Percentiles rank a stretch among this genome's conserved stretches.
Conservation (phyloP, 176 grass and related monocot species). For the Eragrostis nindensis region DNA sequence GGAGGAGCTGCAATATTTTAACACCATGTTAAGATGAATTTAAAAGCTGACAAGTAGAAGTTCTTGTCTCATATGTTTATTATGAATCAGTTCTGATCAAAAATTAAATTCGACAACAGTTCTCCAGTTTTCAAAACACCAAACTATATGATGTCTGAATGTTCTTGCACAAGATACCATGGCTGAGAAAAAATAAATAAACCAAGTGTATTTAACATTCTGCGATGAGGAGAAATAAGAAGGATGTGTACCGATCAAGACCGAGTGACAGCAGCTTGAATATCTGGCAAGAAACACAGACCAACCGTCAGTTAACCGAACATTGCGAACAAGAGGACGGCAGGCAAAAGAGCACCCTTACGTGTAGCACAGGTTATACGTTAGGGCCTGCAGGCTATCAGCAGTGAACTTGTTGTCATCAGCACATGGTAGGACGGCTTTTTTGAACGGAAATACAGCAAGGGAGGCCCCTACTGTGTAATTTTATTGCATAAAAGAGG, state of each 20-base stretch:
- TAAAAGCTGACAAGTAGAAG: background rate
- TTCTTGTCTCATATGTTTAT: background rate
- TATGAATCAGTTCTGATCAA: background rate
- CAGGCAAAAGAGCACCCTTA: slow-evolving; percentile 37
- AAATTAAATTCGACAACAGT: background rate
- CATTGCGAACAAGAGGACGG: background rate
- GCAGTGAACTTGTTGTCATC: slow-evolving; percentile 76
- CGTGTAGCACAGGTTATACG: slow-evolving; percentile 82
- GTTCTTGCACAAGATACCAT: background rate
- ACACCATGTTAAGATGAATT: background rate
- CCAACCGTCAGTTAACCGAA: background rate
- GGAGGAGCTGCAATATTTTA: slow-evolving; percentile 51
- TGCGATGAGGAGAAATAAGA: background rate
- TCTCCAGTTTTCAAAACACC: background rate
- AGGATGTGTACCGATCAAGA: slow-evolving; percentile 76
- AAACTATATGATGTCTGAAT: background rate
- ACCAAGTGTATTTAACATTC: background rate
- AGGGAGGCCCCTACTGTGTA: too few relatives aligned
- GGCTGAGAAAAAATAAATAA: background rate
- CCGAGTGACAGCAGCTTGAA: slow-evolving; percentile 72
- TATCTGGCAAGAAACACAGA: slow-evolving; percentile 49
- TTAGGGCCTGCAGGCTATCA: slow-evolving; percentile 65
- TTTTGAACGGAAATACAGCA: too few relatives aligned
- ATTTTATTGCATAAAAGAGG: too few relatives aligned
- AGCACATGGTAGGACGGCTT: slow-evolving; percentile 75